phyloP scores from a whole-genome alignment of 2,329 filamentous ascomycete genomes.

The Aspergillus bombycis region DNA sequence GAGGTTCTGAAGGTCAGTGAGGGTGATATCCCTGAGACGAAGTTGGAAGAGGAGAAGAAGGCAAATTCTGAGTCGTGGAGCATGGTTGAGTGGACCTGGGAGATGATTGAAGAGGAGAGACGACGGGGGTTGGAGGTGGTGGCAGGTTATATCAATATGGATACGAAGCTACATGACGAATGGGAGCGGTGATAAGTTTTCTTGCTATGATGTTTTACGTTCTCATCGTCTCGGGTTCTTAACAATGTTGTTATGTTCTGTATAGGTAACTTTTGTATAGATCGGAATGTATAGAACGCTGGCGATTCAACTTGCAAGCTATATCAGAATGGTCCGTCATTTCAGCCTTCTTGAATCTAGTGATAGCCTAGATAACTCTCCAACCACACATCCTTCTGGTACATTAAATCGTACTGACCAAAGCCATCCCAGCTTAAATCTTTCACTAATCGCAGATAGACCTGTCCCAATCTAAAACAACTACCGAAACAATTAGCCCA shows the following conservation, averaged over 20 bases:
- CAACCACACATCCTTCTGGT: not conserved
- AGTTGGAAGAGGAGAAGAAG: slow-evolving; percentile 35
- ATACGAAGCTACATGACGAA: slow-evolving; percentile 55
- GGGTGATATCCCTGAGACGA: slow-evolving; percentile 30
- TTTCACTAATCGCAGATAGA: not conserved
- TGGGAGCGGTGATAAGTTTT: slow-evolving; percentile 31
- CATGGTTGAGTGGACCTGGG: slow-evolving; percentile 60
- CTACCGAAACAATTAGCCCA: not conserved
- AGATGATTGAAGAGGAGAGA: slow-evolving; percentile 62
- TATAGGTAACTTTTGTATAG: not conserved
- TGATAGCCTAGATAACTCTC: not conserved
- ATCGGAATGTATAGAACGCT: not conserved
- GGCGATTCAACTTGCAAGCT: not conserved
- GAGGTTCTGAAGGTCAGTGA: slow-evolving; percentile 41
- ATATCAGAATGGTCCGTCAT: not conserved
- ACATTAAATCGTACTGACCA: not conserved
- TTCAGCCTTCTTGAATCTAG: not conserved
- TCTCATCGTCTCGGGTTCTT: not conserved
- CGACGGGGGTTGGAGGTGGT: slow-evolving; percentile 58
- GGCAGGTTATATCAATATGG: slow-evolving; percentile 57
- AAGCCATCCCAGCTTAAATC: not conserved
- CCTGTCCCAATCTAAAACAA: not conserved
- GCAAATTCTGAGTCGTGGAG: slow-evolving; percentile 37
- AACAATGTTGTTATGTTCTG: not conserved
- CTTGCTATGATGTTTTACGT: not conserved